phyloP scores from a whole-genome alignment of 73 alveolate genomes.

The Paramecium caudatum region DNA sequence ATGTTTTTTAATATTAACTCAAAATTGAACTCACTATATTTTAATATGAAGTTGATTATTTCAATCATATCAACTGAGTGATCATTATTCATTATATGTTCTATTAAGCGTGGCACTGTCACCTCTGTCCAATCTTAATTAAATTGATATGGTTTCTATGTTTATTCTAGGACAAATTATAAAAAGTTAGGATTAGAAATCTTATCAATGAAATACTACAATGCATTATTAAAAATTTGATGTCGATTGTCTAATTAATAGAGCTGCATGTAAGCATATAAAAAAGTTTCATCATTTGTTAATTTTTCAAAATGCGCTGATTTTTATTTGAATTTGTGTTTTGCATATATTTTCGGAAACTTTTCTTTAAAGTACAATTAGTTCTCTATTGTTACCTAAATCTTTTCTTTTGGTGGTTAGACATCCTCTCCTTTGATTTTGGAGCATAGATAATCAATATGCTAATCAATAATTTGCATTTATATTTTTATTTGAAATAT shows the following conservation, averaged over 20 bases:
- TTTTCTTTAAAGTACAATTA: constrained; percentile 1
- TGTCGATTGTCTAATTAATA: not conserved
- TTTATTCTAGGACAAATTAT: constrained; percentile 6
- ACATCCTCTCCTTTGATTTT: not conserved
- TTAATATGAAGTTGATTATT: not conserved
- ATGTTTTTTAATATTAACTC: constrained; percentile 20
- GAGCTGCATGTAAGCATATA: not conserved
- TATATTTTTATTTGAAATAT: not conserved
- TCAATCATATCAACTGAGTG: not conserved
- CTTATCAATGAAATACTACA: not conserved
- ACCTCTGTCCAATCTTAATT: constrained; percentile 36
- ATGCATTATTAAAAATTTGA: constrained; percentile 7
- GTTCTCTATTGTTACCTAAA: not conserved
- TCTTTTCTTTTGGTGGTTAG: not conserved
- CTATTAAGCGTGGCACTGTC: constrained; percentile 19
- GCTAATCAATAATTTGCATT: constrained; percentile 37
- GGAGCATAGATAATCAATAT: constrained; percentile 10
- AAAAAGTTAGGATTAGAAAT: constrained; percentile 3
- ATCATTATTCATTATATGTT: constrained; percentile 2
- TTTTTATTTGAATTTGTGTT: constrained; percentile 32
- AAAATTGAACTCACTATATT: constrained; percentile 13
- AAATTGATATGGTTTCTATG: constrained; percentile 2
- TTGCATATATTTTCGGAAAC: not conserved
- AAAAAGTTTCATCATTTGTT: constrained; percentile 20
- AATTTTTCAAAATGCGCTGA: constrained; percentile 17